Conservation (phyloP, 768 basidiomycete species). For the Crucibulum laeve region DNA sequence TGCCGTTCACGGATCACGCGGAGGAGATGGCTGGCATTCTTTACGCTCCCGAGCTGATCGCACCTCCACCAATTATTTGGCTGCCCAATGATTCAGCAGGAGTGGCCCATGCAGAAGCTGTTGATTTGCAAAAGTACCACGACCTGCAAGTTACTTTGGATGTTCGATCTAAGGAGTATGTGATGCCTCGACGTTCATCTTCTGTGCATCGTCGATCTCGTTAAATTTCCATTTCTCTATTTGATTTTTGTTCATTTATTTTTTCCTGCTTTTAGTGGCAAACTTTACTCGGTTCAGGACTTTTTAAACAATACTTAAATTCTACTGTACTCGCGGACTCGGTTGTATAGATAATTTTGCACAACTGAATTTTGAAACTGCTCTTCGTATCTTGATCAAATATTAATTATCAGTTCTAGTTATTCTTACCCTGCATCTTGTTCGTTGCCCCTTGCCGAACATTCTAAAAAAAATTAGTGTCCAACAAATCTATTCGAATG, state of each 20-base stretch:
- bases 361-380: too few species aligned
- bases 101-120: slow-evolving; percentile 69
- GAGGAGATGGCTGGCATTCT: slow-evolving; percentile 75
- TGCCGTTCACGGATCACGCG: slow-evolving; percentile 71
- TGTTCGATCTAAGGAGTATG: slow-evolving; percentile 53
- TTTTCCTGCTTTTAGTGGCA: too few species aligned
- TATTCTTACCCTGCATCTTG: too few species aligned
- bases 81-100: slow-evolving; percentile 76
- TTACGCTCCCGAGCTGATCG: slow-evolving; percentile 79
- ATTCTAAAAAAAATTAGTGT: too few species aligned
- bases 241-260: neutral
- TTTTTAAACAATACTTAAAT: neutral
- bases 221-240: neutral
- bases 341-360: neutral
- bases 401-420: too few species aligned
- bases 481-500: too few species aligned
- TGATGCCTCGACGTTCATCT: slow-evolving; percentile 29
- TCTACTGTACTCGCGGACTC: neutral
- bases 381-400: neutral
- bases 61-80: slow-evolving; percentile 79
- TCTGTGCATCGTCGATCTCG: neutral
- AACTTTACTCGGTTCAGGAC: neutral
- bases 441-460: too few species aligned
- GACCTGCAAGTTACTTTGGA: slow-evolving; percentile 67
- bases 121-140: slow-evolving; percentile 74